These are phyloP conservation scores for Haplosporangium sp. DNA, from an alignment of 371 early-diverging fungal species.

Conservation along the genomic window DNA sequence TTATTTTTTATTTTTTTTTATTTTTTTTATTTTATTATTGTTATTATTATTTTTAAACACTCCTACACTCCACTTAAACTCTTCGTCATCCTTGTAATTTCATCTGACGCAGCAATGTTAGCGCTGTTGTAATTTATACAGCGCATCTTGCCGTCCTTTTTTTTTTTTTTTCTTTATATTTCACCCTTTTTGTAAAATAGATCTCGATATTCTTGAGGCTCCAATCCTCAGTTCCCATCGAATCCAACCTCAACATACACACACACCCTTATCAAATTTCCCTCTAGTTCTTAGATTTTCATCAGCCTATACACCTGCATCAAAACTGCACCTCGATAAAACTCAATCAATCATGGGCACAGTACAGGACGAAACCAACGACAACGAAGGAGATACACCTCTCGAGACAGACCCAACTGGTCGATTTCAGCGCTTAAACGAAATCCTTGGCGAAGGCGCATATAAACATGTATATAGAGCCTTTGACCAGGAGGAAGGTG, in stretches of 20 bases:
- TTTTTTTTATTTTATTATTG: neutral
- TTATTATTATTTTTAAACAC: neutral
- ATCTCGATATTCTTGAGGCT: constrained; percentile 7
- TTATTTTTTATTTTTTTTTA: constrained; percentile 5
- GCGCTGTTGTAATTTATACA: constrained; percentile 10
- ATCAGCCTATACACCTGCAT: neutral
- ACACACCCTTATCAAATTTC: neutral
- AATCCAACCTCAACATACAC: neutral
- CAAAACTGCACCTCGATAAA: neutral
- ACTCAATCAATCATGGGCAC: constrained; percentile 40
- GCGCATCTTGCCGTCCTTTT: neutral
- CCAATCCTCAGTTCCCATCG: constrained; percentile 1
- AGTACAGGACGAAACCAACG: constrained; percentile 34
- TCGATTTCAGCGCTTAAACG: constrained; percentile 76
- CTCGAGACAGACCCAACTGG: constrained; percentile 77
- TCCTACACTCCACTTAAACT: neutral
- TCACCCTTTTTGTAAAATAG: neutral
- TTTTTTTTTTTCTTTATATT: neutral
- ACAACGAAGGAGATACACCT: constrained; percentile 60
- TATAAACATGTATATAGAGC: constrained; percentile 92
- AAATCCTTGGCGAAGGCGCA: constrained; percentile 84
- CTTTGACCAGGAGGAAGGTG: constrained; percentile 89
- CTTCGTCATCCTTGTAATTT: neutral
- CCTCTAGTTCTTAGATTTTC: neutral
- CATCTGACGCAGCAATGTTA: constrained; percentile 14